A percentile compares a stretch with the other conserved stretches of the same genome.
Conservation (phyloP, 257 asterid genomes). For the Schizonepeta tenuifolia region DNA sequence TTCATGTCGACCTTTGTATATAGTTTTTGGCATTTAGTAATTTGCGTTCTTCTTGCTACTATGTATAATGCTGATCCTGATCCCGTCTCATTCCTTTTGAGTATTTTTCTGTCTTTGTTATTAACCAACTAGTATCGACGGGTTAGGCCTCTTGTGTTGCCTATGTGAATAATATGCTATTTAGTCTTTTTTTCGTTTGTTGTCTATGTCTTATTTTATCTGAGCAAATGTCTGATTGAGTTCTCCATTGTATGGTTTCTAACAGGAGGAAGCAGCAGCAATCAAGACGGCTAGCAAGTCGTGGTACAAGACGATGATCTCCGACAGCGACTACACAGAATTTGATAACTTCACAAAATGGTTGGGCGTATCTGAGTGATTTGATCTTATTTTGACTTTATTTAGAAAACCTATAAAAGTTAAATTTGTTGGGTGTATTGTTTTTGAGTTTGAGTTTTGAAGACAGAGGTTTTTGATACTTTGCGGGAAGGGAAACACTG, state of each 20-base stretch:
- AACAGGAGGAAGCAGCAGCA: constrained; percentile 79
- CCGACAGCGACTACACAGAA: constrained; percentile 80
- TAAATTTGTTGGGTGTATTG: constrained; percentile 17
- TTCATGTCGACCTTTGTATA: too few species aligned
- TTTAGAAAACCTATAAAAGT: constrained; percentile 27
- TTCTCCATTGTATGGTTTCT: neutral
- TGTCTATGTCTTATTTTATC: too few species aligned
- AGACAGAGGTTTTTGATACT: constrained; percentile 13
- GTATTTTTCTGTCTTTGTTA: too few species aligned
- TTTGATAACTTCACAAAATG: constrained; percentile 86
- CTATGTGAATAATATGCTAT: neutral
- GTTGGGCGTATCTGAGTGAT: constrained; percentile 78
- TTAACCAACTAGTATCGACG: too few species aligned
- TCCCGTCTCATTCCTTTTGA: too few species aligned
- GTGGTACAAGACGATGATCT: constrained; percentile 93
- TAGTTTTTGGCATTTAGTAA: neutral
- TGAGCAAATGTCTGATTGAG: neutral
- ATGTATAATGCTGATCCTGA: too few species aligned
- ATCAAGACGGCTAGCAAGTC: constrained; percentile 61
- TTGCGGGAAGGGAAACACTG: constrained; percentile 22
- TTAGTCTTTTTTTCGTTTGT: too few species aligned
- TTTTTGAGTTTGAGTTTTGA: constrained; percentile 4
- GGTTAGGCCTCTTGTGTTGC: too few species aligned
- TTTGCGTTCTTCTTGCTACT: neutral
- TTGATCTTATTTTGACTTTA: neutral